Percentiles rank a stretch among this genome's conserved stretches.
These are phyloP conservation scores for Leccinellum luteum DNA, from an alignment of 768 basidiomycete species.

Conservation along the genomic window DNA sequence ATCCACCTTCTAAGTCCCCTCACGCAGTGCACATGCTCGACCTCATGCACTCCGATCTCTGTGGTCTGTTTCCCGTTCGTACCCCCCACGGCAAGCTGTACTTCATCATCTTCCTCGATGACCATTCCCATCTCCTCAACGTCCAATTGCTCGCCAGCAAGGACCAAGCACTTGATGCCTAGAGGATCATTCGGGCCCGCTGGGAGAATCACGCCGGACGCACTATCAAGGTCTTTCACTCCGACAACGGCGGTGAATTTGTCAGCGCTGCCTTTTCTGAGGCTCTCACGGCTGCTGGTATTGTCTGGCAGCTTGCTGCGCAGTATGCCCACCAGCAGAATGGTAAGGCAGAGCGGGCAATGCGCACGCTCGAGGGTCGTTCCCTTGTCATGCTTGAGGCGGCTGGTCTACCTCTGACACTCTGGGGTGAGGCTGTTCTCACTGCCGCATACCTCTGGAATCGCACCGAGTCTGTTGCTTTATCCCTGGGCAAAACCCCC, in stretches of 20 bases:
- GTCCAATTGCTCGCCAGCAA: neutral
- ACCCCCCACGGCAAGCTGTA: constrained; percentile 15
- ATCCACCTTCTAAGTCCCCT: neutral
- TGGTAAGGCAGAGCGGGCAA: constrained; percentile 29
- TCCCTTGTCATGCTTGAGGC: constrained; percentile 24
- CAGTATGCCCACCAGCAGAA: constrained; percentile 35
- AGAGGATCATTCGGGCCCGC: neutral
- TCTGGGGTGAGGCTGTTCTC: constrained; percentile 15
- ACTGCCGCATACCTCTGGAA: constrained; percentile 1
- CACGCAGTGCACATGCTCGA: constrained; percentile 11
- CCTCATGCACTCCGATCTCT: constrained; percentile 26
- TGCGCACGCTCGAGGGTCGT: constrained; percentile 26
- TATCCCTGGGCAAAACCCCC: neutral
- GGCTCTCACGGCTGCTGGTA: constrained; percentile 7
- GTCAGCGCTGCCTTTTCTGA: neutral
- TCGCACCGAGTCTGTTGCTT: neutral
- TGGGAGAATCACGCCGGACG: neutral
- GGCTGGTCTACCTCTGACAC: constrained; percentile 6
- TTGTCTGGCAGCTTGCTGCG: constrained; percentile 20
- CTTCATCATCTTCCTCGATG: constrained; percentile 18
- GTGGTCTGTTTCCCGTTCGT: constrained; percentile 20
- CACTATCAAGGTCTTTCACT: neutral
- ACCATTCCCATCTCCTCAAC: neutral
- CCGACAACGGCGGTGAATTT: constrained; percentile 7
- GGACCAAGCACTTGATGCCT: neutral